These are phyloP conservation scores for Liriodendron chinense DNA, from an alignment of 164 flowering plant species.

Conservation along the genomic window DNA sequence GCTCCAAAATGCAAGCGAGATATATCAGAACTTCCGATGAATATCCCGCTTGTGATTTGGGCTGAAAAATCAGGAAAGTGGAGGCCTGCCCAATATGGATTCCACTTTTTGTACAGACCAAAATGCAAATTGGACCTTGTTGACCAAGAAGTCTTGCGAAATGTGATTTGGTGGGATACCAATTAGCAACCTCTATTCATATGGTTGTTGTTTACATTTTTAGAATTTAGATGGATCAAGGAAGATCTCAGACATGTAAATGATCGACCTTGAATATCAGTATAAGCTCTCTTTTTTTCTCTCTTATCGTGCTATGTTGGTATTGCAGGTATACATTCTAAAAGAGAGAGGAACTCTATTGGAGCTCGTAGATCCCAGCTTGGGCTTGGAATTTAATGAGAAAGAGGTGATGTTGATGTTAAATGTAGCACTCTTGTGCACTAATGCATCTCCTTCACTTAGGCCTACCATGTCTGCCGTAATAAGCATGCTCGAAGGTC, in stretches of 20 bases:
- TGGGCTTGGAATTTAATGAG: conserved; percentile 16
- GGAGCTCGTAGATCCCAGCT: conserved; percentile 29
- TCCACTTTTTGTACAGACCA: no score
- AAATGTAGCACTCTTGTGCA: conserved; percentile 28
- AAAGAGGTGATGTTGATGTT: conserved; percentile 22
- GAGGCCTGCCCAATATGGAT: no score
- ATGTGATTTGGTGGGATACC: no score
- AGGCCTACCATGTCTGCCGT: conserved; percentile 33
- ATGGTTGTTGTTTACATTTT: no score
- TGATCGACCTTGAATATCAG: no score
- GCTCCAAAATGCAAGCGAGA: background rate
- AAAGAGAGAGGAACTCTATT: conserved; percentile 25
- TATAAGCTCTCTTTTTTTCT: background rate
- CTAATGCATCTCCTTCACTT: conserved; percentile 27
- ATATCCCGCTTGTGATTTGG: no score
- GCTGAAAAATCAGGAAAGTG: no score
- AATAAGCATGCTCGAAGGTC: conserved; percentile 37
- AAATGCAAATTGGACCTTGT: background rate
- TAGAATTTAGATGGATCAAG: no score
- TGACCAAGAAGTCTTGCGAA: no score
- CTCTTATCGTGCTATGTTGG: background rate
- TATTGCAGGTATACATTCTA: conserved; percentile 17
- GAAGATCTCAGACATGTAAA: no score
- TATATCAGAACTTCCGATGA: no score
- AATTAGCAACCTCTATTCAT: no score